Base-by-base conservation (phyloP, 176 grass and related monocot genomes). In the Aegilops tauschii region DNA sequence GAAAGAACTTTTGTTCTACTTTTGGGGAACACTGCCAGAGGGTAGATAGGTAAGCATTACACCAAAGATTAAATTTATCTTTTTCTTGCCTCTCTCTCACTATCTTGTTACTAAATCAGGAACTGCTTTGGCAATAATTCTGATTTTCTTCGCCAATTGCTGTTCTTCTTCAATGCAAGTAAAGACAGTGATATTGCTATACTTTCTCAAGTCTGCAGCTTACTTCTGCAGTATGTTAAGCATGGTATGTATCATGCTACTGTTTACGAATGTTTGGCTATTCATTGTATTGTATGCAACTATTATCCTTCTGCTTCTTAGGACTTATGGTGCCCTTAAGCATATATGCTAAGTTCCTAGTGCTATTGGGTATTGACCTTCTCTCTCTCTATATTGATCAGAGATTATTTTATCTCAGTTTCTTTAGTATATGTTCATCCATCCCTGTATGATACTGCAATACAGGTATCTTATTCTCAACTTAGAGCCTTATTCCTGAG, bases 131-230 rank as follows among this genome's bases (percentile, higher is more conserved):
- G 87, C 56, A 82, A 89, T 80, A 66, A 92, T 70, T 96, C 94
- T 77, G 81, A 92, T 23, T 99, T 96, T 93, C 94, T 99, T 86
- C 94, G 90, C 16, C 92, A 99, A 89, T 87, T 99, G 69, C 74
- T 99, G 73, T 99, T 99, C 88, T 99, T 99, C 87, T 87, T 99
- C 84, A 94, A 94, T 90, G 87, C 86, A 64, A 91, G 87, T 65
- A 89, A 96, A 73, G 88, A 82, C 73, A 84, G 67, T 35, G 97
- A 99, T 84, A 88, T 94, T 67, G 83, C 59, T 75, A 61, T 96
- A 82, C 94, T 99, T 88, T 86, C 85, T 66, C 77, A 93, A 87
- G 88, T 93, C 61, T 91, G 92, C 58, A 91, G 86, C 56, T 85
- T 94, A 71, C 86, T 99, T 82, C 85, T 96, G 21, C 86, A 94